Evolutionary conservation across 176 grass and related monocot genomes (phyloP), one percentile per base, ranked within the genome.

Genomic region (bread wheat (Triticum aestivum)): DNA sequence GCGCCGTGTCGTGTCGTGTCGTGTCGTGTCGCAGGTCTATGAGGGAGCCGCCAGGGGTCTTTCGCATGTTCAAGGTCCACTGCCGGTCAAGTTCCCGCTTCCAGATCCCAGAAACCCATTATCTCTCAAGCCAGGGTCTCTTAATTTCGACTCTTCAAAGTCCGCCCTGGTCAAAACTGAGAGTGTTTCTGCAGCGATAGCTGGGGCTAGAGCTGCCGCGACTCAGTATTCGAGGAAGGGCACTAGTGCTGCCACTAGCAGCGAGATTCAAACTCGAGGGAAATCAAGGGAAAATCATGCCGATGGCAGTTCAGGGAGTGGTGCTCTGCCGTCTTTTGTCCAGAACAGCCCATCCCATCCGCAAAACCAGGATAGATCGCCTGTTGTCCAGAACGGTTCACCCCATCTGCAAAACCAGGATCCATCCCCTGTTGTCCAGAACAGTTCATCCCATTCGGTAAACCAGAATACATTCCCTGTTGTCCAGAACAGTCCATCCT

Each of bases 61-160:
- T 87, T 78, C 58, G 38, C 61, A 86, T 33, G 79, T 95, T 77
- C 85, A 85, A 88, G 91, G 91, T 45, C 95, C 95, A 18, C 74
- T 92, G 17, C 93, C 93, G 5, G 86, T 98, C 62, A 98, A 89
- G 51, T 98, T 98, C 66, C 95, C 91, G 3, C 92, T 98, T 88
- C 93, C 93, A 70, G 80, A 92, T 70, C 82, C 91, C 3, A 83
- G 29, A 14, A 88, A 98, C 32, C 61, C 61, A 33, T 87, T 87
- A 12, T 95, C 91, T 61, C 72, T 95, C 10, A 91, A 79, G 70
- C 91, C 93, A 51, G 93, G 93, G 52, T 81, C 76, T 87, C 89
- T 95, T 15, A 67, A 56, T 17, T 79, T 85, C 21, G 78, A 56
- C 74, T 62, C 63, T 34, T 81, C 89, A 4, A 86, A 85, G 77